Base-by-base conservation (phyloP, 2,329 filamentous ascomycete species). In the Xylariaceae sp. region DNA sequence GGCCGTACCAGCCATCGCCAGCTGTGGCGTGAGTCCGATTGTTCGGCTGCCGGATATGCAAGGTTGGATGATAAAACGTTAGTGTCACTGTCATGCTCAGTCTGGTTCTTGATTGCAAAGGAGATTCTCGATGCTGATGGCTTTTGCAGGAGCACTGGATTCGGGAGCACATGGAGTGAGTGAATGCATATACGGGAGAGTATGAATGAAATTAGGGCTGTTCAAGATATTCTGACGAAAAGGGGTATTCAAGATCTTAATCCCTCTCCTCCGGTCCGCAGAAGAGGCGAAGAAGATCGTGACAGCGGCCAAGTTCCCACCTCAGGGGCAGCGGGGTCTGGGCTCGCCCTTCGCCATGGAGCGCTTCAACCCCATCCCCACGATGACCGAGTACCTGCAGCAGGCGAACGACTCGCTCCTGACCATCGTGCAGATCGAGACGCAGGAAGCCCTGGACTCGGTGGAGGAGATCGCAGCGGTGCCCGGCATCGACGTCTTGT, bases 341-440 rank as follows among this genome's bases (percentile, higher is more conserved):
- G 75, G 74, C 3, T 76, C 73, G 12, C 73, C 74, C 5, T 73
- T 78, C 38, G 61, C 70, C 3, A 67, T 70, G 62, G 68, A 71
- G 41, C 64, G 66, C 21, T 75, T 74, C 52, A 54, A 59, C 26
- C 64, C 69, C 1, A 54, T 62, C 6, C 64, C 72, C n/a, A 67
- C 62, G 9, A 67, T 71, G 44, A 69, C 70, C 9, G 71, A 75
- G 43, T 79, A 78, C 46, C 66, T 78, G 35, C 68, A 74, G 49
- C 67, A 74, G 15, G 74, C 74, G 32, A 78, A 78, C 51, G 65
- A 68, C 7, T 68, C 68, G 19, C 65, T 83, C 15, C 55, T 83
- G 41, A 81, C 75, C 12, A 79, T 82, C 62, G 76, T 83, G 9
- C 80, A 83, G 57, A 83, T 84, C 36, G 80, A 84, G 62, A 83